Conservation (phyloP, 2,329 filamentous ascomycete genomes). For the Hypoxylon sp. region DNA sequence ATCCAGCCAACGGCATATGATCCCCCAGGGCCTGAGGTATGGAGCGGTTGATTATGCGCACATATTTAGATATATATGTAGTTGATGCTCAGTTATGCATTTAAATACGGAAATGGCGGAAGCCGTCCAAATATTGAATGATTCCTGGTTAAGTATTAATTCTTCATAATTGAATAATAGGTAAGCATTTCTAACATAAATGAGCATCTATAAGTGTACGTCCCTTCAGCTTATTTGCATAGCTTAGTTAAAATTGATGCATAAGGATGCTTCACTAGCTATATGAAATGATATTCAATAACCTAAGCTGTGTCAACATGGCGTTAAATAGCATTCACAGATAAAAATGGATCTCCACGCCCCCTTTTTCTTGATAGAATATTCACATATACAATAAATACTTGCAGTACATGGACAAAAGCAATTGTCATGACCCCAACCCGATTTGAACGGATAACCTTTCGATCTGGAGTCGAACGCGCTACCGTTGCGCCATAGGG, state of each 20-base stretch:
- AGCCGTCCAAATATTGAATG: background rate
- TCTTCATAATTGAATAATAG: background rate
- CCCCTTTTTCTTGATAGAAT: too few species aligned
- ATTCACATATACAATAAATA: too few species aligned
- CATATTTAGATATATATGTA: background rate
- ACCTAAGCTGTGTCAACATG: too few species aligned
- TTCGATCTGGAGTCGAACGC: background rate
- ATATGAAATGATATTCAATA: too few species aligned
- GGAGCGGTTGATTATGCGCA: slow-evolving; percentile 27
- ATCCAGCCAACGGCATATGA: slow-evolving; percentile 42
- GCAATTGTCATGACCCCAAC: background rate
- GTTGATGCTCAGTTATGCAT: background rate
- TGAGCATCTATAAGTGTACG: too few species aligned
- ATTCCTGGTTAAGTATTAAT: background rate
- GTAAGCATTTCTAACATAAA: too few species aligned
- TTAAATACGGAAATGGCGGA: too few species aligned
- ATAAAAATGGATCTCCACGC: too few species aligned
- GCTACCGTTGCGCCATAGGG: background rate
- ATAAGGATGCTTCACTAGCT: too few species aligned
- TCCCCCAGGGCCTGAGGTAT: slow-evolving; percentile 41
- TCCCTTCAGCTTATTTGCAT: too few species aligned
- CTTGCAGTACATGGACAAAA: background rate
- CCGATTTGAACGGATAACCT: background rate
- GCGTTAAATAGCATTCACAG: too few species aligned
- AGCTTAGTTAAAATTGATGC: too few species aligned